These are phyloP conservation scores for Ophiognomonia clavigignenti-juglandacearum DNA, from an alignment of 2,329 filamentous ascomycete species.

Conservation along the genomic window DNA sequence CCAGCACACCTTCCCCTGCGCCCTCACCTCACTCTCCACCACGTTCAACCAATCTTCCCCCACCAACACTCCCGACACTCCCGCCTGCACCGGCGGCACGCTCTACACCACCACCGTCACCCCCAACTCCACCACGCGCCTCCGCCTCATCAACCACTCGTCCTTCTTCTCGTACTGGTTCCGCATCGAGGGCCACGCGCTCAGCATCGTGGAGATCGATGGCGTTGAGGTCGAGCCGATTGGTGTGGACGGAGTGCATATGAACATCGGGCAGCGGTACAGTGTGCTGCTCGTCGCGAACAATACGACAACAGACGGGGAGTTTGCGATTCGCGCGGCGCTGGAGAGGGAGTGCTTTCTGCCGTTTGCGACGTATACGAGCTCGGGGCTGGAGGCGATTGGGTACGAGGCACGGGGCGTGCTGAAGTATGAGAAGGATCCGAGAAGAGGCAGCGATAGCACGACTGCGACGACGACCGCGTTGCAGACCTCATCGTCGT, in stretches of 20 bases:
- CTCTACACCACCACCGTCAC: slow-evolving; percentile 27
- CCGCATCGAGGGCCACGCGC: slow-evolving; percentile 32
- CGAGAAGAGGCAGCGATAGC: neutral
- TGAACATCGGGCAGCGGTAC: slow-evolving; percentile 35
- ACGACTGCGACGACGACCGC: neutral
- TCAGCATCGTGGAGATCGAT: slow-evolving; percentile 35
- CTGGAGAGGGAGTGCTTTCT: slow-evolving; percentile 29
- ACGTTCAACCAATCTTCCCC: slow-evolving; percentile 18
- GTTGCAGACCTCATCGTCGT: neutral
- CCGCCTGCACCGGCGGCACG: slow-evolving; percentile 26
- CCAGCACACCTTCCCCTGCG: slow-evolving; percentile 31
- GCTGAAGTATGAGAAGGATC: slow-evolving; percentile 24
- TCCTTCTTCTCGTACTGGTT: slow-evolving; percentile 34
- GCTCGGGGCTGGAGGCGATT: slow-evolving; percentile 23
- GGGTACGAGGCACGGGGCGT: slow-evolving; percentile 25
- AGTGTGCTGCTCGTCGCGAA: slow-evolving; percentile 31
- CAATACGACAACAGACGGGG: slow-evolving; percentile 22
- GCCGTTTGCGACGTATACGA: slow-evolving; percentile 28
- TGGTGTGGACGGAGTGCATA: slow-evolving; percentile 27
- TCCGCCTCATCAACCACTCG: slow-evolving; percentile 36
- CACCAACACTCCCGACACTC: slow-evolving; percentile 6
- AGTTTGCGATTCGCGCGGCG: slow-evolving; percentile 32
- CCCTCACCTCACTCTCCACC: slow-evolving; percentile 23
- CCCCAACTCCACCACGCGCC: slow-evolving; percentile 23
- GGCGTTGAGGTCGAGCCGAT: slow-evolving; percentile 33